Percentiles rank a stretch among this genome's conserved stretches.
Evolutionary conservation across 1,139 yeast species (phyloP).

Genomic region (Hansenula anomala): DNA sequence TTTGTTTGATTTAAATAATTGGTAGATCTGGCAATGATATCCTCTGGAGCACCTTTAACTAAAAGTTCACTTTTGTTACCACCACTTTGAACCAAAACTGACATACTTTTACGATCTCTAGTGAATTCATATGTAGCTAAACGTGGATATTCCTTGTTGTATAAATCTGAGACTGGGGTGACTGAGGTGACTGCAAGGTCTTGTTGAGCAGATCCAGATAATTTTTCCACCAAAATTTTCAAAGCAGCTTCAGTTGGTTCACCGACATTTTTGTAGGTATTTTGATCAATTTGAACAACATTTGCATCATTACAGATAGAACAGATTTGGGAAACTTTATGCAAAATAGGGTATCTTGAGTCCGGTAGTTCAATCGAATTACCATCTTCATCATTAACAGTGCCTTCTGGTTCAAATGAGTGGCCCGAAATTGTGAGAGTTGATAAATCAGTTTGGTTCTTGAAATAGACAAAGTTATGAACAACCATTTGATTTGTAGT

Average conservation of each 20-base stretch:
- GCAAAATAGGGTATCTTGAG: slow-evolving; percentile 26
- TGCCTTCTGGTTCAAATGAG: slow-evolving; percentile 30
- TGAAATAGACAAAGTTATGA: slow-evolving; percentile 31
- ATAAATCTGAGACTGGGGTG: slow-evolving; percentile 22
- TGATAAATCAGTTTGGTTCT: slow-evolving; percentile 9
- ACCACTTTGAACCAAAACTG: slow-evolving; percentile 33
- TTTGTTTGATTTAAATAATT: slow-evolving; percentile 28
- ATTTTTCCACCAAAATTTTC: slow-evolving; percentile 52
- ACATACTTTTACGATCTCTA: slow-evolving; percentile 47
- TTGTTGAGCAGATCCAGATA: slow-evolving; percentile 29
- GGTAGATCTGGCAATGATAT: slow-evolving; percentile 36
- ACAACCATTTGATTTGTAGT: slow-evolving; percentile 80
- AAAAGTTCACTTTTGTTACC: slow-evolving; percentile 25
- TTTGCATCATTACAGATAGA: slow-evolving; percentile 32
- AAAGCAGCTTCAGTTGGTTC: slow-evolving; percentile 85
- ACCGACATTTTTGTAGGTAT: slow-evolving; percentile 36
- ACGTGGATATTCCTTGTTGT: slow-evolving; percentile 20
- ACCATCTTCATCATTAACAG: slow-evolving; percentile 31
- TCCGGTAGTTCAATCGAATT: slow-evolving; percentile 17
- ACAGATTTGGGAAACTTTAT: slow-evolving; percentile 25
- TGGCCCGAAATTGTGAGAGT: slow-evolving; percentile 17
- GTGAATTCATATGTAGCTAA: slow-evolving; percentile 30
- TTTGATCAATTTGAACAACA: slow-evolving; percentile 19
- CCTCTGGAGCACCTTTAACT: slow-evolving; percentile 53
- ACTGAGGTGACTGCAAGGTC: slow-evolving; percentile 4